Conservation (phyloP, 176 grass and related monocot species). For the Oryza coarctata region DNA sequence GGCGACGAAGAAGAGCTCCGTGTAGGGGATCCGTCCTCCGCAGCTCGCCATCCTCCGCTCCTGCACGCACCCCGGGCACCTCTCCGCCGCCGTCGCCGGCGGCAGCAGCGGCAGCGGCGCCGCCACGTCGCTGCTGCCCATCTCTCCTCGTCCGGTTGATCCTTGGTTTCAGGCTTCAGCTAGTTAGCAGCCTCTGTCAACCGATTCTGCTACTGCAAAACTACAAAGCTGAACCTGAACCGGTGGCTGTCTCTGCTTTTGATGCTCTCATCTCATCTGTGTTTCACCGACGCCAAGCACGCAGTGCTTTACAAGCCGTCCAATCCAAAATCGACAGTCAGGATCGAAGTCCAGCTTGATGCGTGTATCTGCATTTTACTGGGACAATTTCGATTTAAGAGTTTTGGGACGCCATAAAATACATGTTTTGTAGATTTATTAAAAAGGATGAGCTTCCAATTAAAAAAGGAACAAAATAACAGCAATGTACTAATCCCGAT, state of each 20-base stretch:
- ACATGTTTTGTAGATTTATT: too few species aligned
- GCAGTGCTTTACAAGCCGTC: background rate
- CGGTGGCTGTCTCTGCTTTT: too few species aligned
- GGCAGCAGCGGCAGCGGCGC: background rate
- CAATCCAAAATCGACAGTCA: background rate
- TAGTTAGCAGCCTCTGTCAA: too few species aligned
- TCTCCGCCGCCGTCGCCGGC: slow-evolving; percentile 2
- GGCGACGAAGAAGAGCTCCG: slow-evolving; percentile 64
- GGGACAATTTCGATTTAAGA: background rate
- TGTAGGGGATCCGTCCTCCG: slow-evolving; percentile 52
- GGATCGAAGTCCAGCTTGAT: background rate
- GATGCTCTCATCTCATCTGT: too few species aligned
- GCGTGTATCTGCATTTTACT: background rate
- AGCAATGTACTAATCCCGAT: too few species aligned
- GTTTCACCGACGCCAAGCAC: background rate
- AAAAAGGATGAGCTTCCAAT: background rate
- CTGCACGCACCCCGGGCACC: slow-evolving; percentile 62
- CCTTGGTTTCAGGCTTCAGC: too few species aligned
- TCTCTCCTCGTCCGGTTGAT: background rate
- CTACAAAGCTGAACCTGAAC: too few species aligned
- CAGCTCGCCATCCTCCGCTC: slow-evolving; percentile 42
- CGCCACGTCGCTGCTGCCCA: slow-evolving; percentile 23
- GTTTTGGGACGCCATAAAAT: too few species aligned
- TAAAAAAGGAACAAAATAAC: too few species aligned
- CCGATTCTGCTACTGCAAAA: too few species aligned